Base-by-base conservation (phyloP, 1,284 basidiomycete species). In the Ganoderma multipileum region DNA sequence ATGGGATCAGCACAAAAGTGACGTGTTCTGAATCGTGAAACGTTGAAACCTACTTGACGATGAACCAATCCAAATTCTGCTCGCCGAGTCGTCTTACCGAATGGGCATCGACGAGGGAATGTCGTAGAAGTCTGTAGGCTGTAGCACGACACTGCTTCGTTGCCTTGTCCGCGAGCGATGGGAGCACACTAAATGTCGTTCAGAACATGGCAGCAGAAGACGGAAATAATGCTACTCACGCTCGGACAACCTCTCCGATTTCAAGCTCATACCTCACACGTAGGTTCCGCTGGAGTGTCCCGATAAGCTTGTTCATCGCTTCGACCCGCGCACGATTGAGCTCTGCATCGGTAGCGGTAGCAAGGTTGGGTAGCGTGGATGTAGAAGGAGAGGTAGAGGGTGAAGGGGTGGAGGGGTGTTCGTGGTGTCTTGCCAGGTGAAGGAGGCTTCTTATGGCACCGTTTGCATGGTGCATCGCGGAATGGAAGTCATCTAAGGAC, bases 71-170 rank as follows among this genome's bases (percentile, higher is more conserved):
- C 54, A 98, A 79, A 9, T 92, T 82, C 61, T 91, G 86, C 65
- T 84, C 82, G 30, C 82, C 84, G 11, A 94, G 78, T 57, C 81
- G 82, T 69, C 86, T 87, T 36, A 91, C 89, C 12, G 89, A 91
- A 58, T 89, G 86, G 1, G 82, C 79, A 77, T 95, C 93, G 2
- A 95, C 89, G 5, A 98, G 79, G 2, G 89, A 83, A 76, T 97
- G 92, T 33, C 97, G 89, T 11, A 98, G 85, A 0, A 97, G 83
- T n/a, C 96, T 87, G 78, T 98, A 99, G 0, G 91, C 93, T 0
- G 90, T 89, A 2, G 96, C 91, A n/a, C 95, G 89, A 71, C 92
- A 89, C 67, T 91, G 87, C 69, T 91, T 91, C 0, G 91, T 90
- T 1, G 89, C 88, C 39, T 81, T 82, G 76, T 98, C 97, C 33